Conservation (phyloP, 257 asterid species). For the Ajuga chamaepitys region DNA sequence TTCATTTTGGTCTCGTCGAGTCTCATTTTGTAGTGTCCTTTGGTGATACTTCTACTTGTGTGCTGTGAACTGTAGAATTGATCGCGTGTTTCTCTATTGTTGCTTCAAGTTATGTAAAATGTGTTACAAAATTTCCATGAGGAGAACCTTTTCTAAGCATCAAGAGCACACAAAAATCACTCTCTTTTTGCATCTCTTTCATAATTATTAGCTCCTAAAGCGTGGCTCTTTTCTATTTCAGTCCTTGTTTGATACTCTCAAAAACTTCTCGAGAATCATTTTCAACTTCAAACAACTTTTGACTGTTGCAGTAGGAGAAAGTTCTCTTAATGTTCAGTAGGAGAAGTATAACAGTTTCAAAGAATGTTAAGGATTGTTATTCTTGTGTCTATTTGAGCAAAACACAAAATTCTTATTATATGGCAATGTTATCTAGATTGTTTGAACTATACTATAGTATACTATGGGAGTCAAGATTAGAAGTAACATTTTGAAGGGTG, state of each 20-base stretch:
- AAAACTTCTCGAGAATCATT: neutral
- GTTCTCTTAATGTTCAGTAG: neutral
- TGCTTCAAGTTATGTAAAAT: neutral
- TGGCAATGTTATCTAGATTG: neutral
- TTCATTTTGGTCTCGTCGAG: neutral
- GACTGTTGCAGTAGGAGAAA: neutral
- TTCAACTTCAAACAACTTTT: neutral
- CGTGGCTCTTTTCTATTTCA: neutral
- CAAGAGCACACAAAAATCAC: neutral
- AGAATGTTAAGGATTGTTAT: neutral
- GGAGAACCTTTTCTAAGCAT: neutral
- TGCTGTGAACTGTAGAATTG: neutral
- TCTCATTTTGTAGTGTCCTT: neutral
- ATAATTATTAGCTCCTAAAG: neutral
- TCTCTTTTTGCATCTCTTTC: neutral
- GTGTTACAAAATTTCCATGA: neutral
- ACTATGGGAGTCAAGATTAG: too few species aligned
- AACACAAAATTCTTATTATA: neutral
- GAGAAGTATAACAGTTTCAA: neutral
- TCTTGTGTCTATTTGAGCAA: neutral
- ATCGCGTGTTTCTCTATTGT: neutral
- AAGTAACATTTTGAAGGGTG: too few species aligned
- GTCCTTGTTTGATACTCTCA: neutral
- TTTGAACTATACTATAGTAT: too few species aligned
- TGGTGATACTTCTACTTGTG: neutral